Evolutionary conservation across 768 basidiomycete species (phyloP).

Genomic region (Lanmaoa pseudosensibilis): DNA sequence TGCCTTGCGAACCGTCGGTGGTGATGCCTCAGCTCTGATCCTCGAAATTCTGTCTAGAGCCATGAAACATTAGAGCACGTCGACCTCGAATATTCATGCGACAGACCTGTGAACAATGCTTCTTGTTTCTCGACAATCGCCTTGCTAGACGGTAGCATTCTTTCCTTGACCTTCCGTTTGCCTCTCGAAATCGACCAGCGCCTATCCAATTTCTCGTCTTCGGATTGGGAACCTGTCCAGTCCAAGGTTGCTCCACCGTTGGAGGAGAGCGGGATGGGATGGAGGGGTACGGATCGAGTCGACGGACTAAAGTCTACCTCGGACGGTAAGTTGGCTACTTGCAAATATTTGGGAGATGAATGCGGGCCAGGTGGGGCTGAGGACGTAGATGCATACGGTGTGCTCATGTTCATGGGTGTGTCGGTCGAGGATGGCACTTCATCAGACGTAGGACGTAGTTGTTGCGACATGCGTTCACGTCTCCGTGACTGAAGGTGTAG

Average conservation of each 20-base stretch:
- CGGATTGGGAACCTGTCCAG: constrained; percentile 60
- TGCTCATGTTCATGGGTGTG: constrained; percentile 23
- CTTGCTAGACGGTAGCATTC: constrained; percentile 40
- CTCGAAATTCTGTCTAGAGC: constrained; percentile 55
- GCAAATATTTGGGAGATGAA: constrained; percentile 25
- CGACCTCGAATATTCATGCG: background rate
- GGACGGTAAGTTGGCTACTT: constrained; percentile 21
- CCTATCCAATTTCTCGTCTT: constrained; percentile 58
- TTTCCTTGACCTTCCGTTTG: constrained; percentile 61
- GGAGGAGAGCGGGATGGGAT: constrained; percentile 69
- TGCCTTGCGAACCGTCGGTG: constrained; percentile 62
- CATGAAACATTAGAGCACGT: background rate
- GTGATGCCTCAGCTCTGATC: constrained; percentile 49
- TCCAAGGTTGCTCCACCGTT: constrained; percentile 72
- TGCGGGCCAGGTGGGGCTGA: constrained; percentile 14
- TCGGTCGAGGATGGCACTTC: constrained; percentile 29
- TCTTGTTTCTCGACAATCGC: constrained; percentile 59
- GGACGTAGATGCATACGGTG: constrained; percentile 36
- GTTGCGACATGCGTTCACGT: constrained; percentile 54
- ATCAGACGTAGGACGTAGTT: constrained; percentile 14
- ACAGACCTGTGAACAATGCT: constrained; percentile 53
- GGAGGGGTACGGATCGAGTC: constrained; percentile 44
- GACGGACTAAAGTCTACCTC: constrained; percentile 76
- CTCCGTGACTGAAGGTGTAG: constrained; percentile 71
- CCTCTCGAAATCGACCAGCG: constrained; percentile 56